Percentiles rank a stretch among this genome's conserved stretches.
phyloP scores from a whole-genome alignment of 2,329 filamentous ascomycete genomes.

The Trichoderma atroviride region DNA sequence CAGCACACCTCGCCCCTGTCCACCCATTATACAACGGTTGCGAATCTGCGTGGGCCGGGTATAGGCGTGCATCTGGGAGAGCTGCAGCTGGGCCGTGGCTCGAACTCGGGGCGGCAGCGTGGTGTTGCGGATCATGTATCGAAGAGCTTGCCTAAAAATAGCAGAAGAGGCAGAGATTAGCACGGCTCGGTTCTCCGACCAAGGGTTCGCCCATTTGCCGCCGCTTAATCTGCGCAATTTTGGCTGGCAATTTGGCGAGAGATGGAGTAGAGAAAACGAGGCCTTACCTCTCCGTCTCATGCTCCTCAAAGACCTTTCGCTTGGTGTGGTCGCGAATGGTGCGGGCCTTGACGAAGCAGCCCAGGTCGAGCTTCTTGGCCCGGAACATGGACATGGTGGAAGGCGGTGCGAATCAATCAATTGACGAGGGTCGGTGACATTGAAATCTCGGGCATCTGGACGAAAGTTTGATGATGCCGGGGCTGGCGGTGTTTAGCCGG shows the following conservation, averaged over 20 bases:
- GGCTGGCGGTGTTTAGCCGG: slow-evolving; percentile 12
- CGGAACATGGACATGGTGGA: slow-evolving; percentile 80
- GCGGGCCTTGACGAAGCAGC: slow-evolving; percentile 83
- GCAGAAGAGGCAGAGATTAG: not conserved
- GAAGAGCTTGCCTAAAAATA: slow-evolving; percentile 75
- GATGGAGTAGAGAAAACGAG: not conserved
- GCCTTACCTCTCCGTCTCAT: slow-evolving; percentile 81
- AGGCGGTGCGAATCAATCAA: not conserved
- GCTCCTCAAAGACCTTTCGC: slow-evolving; percentile 84
- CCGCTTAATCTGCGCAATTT: not conserved
- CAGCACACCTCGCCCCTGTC: slow-evolving; percentile 87
- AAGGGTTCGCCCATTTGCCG: not conserved
- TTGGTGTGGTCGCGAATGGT: slow-evolving; percentile 95
- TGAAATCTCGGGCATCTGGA: slow-evolving; percentile 13
- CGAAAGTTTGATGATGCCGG: slow-evolving; percentile 24
- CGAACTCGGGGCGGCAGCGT: slow-evolving; percentile 79
- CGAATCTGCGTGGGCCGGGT: slow-evolving; percentile 91
- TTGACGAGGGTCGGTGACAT: slow-evolving; percentile 9
- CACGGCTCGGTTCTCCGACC: not conserved
- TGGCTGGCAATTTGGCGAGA: slow-evolving; percentile 25
- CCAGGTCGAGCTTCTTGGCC: slow-evolving; percentile 85
- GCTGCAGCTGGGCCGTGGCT: slow-evolving; percentile 88
- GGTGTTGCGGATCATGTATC: slow-evolving; percentile 93
- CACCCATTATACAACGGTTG: slow-evolving; percentile 89
- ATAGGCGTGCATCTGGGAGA: slow-evolving; percentile 95